Percentiles rank a stretch among this genome's conserved stretches.
phyloP scores from a whole-genome alignment of 495 filamentous ascomycete genomes.

The Podospora anserina region DNA sequence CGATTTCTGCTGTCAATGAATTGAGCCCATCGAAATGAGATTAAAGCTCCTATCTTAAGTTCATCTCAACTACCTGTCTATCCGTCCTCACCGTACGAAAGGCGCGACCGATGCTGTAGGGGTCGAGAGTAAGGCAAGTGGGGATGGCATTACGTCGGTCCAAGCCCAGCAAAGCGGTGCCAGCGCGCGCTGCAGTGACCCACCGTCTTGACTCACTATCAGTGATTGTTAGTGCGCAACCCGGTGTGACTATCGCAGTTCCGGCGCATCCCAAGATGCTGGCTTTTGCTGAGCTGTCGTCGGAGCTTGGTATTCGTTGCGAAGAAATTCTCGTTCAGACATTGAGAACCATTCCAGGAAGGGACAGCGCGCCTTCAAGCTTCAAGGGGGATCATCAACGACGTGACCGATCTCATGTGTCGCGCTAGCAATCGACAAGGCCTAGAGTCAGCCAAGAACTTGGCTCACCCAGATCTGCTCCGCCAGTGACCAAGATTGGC shows the following conservation, averaged over 20 bases:
- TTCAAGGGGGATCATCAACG: not conserved
- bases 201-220: not conserved
- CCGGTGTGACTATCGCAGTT: not conserved
- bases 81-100: not conserved
- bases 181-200: not conserved
- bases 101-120: not conserved
- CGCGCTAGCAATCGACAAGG: not conserved
- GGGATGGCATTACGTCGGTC: conserved; percentile 3
- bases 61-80: not conserved
- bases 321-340: too few species aligned
- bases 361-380: not conserved
- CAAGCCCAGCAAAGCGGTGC: not conserved
- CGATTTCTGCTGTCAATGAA: not conserved
- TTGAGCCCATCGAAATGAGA: not conserved
- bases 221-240: not conserved
- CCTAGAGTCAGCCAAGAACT: not conserved
- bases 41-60: not conserved
- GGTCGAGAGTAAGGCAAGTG: not conserved
- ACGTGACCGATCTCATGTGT: not conserved
- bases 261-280: not conserved
- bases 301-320: not conserved
- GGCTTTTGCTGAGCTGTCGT: not conserved
- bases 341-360: not conserved
- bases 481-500: not conserved
- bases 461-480: not conserved